Evolutionary conservation across 2,329 filamentous ascomycete species (phyloP), one percentile per base, ranked within the genome.

Genomic region (Didymella pomorum): DNA sequence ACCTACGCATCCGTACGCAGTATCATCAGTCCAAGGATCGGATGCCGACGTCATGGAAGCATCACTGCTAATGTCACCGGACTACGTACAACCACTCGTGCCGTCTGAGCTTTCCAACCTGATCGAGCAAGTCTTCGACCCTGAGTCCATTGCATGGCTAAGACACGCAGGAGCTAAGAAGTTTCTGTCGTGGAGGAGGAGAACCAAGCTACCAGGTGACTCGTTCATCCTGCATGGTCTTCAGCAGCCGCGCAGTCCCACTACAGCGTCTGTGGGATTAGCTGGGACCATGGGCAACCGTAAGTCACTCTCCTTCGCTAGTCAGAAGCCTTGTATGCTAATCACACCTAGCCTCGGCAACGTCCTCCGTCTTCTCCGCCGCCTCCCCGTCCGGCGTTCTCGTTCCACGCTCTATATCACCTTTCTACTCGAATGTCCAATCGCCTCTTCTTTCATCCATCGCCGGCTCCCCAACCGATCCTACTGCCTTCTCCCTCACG

Each of bases 31-130:
- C 12, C 82, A 86, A 23, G 86, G 84, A 1, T 85, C 86, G 21
- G 92, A 97, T 68, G 80, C 87, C 60, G 92, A 97, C 37, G 87
- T 84, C 42, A 96, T 98, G 89, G 94, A 98, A 74, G 94, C 93
- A 18, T 97, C 92, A 69, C 82, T 96, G 0, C 83, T 98, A 18
- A 98, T 98, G 94, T 93, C 89, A 55, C 89, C 93, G 1, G 91
- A 95, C 69, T 98, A 97, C 72, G 81, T 95, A 14, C 89, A 92
- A 61, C 94, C 94, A 1, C 82, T 97, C 4, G 79, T 91, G 3
- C 78, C 85, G 0, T 95, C 92, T 9, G 93, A 98, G 56, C 84
- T 98, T 2, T 70, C 76, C 5, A 76, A 79, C 9, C 81, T 98
- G 1, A 85, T 96, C n/a, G 81, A 87, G 9, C 85, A 86, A 18